Evolutionary conservation across 1,284 basidiomycete genomes (phyloP).

Genomic region (Hymenochaete sp.): DNA sequence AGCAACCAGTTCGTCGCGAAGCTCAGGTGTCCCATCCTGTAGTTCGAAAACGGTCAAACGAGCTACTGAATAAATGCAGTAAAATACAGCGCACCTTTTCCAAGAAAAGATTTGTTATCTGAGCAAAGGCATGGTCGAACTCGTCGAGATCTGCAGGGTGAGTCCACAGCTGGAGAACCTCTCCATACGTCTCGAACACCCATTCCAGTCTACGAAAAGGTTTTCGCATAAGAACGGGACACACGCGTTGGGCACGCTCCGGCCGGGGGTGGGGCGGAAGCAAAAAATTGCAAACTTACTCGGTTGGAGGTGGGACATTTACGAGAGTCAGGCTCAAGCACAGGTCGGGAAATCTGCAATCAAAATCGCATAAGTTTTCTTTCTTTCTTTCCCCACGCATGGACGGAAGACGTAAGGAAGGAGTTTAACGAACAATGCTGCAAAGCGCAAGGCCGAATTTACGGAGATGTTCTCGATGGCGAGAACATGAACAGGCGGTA

Average conservation of each 20-base stretch:
- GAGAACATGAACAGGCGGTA: conserved; percentile 62
- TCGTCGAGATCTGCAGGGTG: conserved; percentile 58
- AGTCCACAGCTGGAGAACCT: conserved; percentile 54
- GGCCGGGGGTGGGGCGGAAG: no score
- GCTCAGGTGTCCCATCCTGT: conserved; percentile 44
- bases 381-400: conserved; percentile 2
- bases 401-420: conserved; percentile 12
- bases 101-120: conserved; percentile 45
- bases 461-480: conserved; percentile 51
- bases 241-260: neutral
- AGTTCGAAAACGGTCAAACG: conserved; percentile 2
- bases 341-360: conserved; percentile 57
- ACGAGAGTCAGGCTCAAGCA: conserved; percentile 59
- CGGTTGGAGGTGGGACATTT: conserved; percentile 57
- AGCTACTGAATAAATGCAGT: conserved; percentile 10
- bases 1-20: conserved; percentile 57
- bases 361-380: conserved; percentile 6
- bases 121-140: conserved; percentile 55
- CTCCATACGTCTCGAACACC: conserved; percentile 51
- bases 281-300: conserved; percentile 34
- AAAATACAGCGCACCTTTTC: conserved; percentile 32
- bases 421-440: conserved; percentile 43
- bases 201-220: conserved; percentile 39
- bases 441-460: conserved; percentile 49
- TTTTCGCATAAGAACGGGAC: conserved; percentile 6